Evolutionary conservation across 2,329 filamentous ascomycete species (phyloP), one percentile per base, ranked within the genome.

Genomic region (Emergomyces orientalis): DNA sequence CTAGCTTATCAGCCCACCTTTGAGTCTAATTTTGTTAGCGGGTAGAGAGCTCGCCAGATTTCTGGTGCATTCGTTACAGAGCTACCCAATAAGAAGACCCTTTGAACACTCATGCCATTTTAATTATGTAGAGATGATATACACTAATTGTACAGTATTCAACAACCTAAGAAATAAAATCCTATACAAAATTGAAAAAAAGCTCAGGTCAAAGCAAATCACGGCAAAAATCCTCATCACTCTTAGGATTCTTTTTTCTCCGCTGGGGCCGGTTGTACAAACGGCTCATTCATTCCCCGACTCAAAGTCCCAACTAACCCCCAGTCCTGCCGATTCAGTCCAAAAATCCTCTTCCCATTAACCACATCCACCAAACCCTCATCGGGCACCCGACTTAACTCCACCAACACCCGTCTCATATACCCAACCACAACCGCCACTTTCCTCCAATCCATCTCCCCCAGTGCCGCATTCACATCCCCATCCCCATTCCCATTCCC

Each of bases 381-480:
- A 59, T 59, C 39, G 1, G 73, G 72, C 63, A 85, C 70, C 32
- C 74, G 73, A 4, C 84, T 83, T 66, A 89, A 71, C 62, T 79
- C 78, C 63, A 77, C 76, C 49, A 88, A 66, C 59, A 84, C 80
- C 67, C 81, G 79, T 64, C 86, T 79, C 76, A 89, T 81, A 72
- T 86, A 89, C 41, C 79, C 81, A 30, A 87, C 84, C 61, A 90
- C 82, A 64, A 79, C 75, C 4, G 85, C 86, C 62, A 90, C 71
- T 68, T 82, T 81, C 58, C 77, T 77, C 69, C 86, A 79, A 74
- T 89, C 84, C 22, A 87, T 80, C 62, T 87, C 81, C 27, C 71
- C 63, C 0, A 72, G 74, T 0, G 5, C n/a, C 34, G 34, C 7
- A 4, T 49, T n/a, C n/a, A 1, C n/a, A 37, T 41, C 13, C 32